These are phyloP conservation scores for Crithidia sp. DNA, from an alignment of 208 protist species.

Conservation along the genomic window DNA sequence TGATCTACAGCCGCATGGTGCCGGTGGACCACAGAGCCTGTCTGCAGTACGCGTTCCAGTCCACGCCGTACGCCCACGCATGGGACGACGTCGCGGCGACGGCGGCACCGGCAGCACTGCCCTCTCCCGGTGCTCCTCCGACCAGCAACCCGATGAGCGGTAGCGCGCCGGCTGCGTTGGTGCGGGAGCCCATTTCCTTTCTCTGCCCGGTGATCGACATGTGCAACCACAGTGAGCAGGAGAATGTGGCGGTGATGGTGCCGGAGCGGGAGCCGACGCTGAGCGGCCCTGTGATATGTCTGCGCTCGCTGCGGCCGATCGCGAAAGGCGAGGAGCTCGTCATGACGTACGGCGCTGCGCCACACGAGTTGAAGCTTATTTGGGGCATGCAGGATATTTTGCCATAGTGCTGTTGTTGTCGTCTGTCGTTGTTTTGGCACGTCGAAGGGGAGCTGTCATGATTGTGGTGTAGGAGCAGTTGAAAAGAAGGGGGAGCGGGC, in stretches of 20 bases:
- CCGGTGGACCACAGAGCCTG: slow-evolving; percentile 72
- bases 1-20: slow-evolving; percentile 88
- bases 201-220: slow-evolving; percentile 86
- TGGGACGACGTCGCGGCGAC: slow-evolving; percentile 43
- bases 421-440: too few relatives aligned
- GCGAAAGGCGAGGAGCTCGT: slow-evolving; percentile 79
- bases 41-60: slow-evolving; percentile 58
- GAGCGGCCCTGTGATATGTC: slow-evolving; percentile 62
- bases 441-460: too few relatives aligned
- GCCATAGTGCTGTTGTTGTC: slow-evolving; percentile 7
- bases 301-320: slow-evolving; percentile 75
- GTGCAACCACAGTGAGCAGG: slow-evolving; percentile 80
- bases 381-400: slow-evolving; percentile 81
- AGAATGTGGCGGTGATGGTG: slow-evolving; percentile 90
- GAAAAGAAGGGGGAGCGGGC: too few relatives aligned
- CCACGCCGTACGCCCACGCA: slow-evolving; percentile 53
- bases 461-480: too few relatives aligned
- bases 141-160: too few relatives aligned
- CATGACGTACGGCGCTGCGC: slow-evolving; percentile 73
- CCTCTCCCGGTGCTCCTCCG: neutral
- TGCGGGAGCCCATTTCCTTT: slow-evolving; percentile 75
- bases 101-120: slow-evolving; percentile 18
- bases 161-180: slow-evolving; percentile 19
- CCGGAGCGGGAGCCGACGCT: slow-evolving; percentile 33
- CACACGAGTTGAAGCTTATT: slow-evolving; percentile 68